Evolutionary conservation across 2,329 filamentous ascomycete genomes (phyloP).

Genomic region (Fonsecaea multimorphosa): DNA sequence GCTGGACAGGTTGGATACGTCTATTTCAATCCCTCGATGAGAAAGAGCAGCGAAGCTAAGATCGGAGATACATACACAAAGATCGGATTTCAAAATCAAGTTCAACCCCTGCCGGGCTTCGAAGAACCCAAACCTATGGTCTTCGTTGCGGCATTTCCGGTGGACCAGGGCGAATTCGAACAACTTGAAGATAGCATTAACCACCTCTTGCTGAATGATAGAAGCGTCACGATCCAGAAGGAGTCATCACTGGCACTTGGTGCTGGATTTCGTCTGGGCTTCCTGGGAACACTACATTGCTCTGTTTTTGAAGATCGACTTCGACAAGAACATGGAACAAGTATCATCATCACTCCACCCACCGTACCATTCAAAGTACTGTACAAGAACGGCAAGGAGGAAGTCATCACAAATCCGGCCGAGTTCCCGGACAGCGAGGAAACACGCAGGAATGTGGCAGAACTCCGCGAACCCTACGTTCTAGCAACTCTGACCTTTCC

Average conservation of each 20-base stretch:
- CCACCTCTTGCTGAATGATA: slow-evolving; percentile 91
- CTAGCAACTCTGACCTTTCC: slow-evolving; percentile 86
- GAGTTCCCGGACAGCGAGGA: slow-evolving; percentile 80
- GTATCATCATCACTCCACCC: slow-evolving; percentile 95
- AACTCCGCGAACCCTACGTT: slow-evolving; percentile 77
- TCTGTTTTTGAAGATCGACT: slow-evolving; percentile 98
- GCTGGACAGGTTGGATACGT: slow-evolving; percentile 97
- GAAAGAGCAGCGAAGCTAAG: slow-evolving; percentile 91
- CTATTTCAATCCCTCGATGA: slow-evolving; percentile 98
- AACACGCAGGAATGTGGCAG: slow-evolving; percentile 60
- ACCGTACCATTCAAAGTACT: slow-evolving; percentile 89
- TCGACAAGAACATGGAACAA: slow-evolving; percentile 90
- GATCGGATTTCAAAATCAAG: slow-evolving; percentile 74
- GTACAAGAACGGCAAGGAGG: slow-evolving; percentile 77
- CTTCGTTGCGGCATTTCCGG: slow-evolving; percentile 94
- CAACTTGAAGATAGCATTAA: slow-evolving; percentile 92
- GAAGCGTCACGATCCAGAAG: slow-evolving; percentile 91
- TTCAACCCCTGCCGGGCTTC: slow-evolving; percentile 86
- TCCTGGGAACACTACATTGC: slow-evolving; percentile 94
- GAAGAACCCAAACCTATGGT: slow-evolving; percentile 99
- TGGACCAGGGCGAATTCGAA: slow-evolving; percentile 84
- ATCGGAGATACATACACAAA: slow-evolving; percentile 94
- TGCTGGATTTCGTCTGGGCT: slow-evolving; percentile 91
- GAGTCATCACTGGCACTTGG: slow-evolving; percentile 93
- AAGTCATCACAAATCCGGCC: slow-evolving; percentile 82